These are phyloP conservation scores for Chrysochromulina tobinii DNA, from an alignment of 78 protist genomes.

Conservation along the genomic window DNA sequence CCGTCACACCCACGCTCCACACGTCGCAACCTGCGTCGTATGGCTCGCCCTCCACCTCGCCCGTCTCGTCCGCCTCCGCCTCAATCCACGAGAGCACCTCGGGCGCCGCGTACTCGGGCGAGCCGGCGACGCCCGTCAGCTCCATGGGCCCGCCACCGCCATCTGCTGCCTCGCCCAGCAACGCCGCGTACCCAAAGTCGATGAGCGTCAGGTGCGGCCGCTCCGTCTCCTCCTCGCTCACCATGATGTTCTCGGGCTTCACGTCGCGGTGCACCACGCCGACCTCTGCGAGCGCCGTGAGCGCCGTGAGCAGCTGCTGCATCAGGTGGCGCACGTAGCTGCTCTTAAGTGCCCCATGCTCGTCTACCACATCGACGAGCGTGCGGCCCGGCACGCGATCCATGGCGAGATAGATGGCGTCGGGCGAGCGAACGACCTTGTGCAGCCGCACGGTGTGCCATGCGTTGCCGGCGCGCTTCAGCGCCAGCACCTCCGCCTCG, in stretches of 20 bases:
- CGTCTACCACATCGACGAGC: neutral
- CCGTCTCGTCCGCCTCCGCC: neutral
- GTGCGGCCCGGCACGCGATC: neutral
- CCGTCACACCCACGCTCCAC: neutral
- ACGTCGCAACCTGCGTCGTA: neutral
- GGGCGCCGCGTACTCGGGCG: neutral
- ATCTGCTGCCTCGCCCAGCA: neutral
- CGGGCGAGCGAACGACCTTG: neutral
- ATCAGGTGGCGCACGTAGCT: neutral
- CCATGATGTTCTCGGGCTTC: neutral
- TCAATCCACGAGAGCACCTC: neutral
- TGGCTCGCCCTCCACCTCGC: neutral
- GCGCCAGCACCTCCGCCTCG: neutral
- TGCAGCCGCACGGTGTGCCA: neutral
- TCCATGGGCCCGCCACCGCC: neutral
- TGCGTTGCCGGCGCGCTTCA: neutral
- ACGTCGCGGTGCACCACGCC: neutral
- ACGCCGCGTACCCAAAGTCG: neutral
- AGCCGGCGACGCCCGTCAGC: neutral
- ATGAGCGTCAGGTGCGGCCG: neutral
- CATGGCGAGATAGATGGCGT: neutral
- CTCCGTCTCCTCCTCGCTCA: neutral
- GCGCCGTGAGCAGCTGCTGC: neutral
- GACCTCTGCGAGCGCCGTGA: neutral
- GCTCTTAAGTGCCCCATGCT: neutral